These are phyloP conservation scores for Boletus tomentosulus DNA, from an alignment of 768 basidiomycete species.

Conservation along the genomic window DNA sequence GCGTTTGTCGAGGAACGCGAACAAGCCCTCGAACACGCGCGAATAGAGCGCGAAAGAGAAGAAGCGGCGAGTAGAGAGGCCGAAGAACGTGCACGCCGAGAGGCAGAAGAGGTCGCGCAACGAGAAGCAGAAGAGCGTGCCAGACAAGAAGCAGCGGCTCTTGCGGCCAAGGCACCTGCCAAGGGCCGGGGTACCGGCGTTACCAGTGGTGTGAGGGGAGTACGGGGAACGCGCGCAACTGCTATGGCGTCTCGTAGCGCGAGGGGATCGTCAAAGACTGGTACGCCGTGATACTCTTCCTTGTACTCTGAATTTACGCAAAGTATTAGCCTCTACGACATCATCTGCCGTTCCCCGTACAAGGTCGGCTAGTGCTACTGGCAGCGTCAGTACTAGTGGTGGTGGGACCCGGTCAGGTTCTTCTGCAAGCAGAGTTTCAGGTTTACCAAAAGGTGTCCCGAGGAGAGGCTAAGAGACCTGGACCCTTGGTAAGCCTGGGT, in stretches of 20 bases:
- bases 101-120: constrained; percentile 33
- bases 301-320: constrained; percentile 4
- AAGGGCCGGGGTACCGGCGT: constrained; percentile 44
- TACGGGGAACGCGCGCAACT: constrained; percentile 64
- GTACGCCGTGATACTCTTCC: constrained; percentile 23
- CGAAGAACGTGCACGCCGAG: constrained; percentile 30
- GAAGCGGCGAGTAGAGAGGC: constrained; percentile 39
- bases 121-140: constrained; percentile 47
- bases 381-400: constrained; percentile 11
- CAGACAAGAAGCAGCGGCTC: constrained; percentile 45
- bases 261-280: constrained; percentile 37
- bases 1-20: constrained; percentile 42
- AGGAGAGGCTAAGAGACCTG: constrained; percentile 20
- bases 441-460: constrained; percentile 21
- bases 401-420: constrained; percentile 23
- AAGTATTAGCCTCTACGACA: constrained; percentile 8
- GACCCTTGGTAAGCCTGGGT: not conserved
- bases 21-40: constrained; percentile 26
- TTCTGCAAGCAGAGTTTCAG: constrained; percentile 22
- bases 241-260: constrained; percentile 41
- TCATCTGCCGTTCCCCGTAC: constrained; percentile 19
- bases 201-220: constrained; percentile 60
- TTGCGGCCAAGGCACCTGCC: constrained; percentile 17
- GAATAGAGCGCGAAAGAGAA: constrained; percentile 35
- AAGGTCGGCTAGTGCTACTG: constrained; percentile 26